Percentiles rank a stretch among this genome's conserved stretches.
Conservation (phyloP, 345 rosid species). For the Gossypium mustelinum region DNA sequence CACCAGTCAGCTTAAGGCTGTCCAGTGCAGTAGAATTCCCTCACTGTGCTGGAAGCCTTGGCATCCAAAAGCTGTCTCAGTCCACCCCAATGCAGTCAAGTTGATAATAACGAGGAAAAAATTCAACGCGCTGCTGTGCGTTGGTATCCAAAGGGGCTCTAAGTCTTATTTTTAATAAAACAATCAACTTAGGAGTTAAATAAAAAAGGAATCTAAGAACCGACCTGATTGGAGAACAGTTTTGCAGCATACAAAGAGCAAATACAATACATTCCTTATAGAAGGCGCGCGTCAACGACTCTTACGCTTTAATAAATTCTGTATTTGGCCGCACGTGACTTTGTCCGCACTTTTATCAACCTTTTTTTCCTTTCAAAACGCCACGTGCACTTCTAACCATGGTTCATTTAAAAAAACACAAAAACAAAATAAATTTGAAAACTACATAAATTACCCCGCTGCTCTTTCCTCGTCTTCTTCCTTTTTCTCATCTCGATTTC, state of each 20-base stretch:
- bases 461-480: neutral
- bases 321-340: slow-evolving; percentile 5
- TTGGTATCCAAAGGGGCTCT: too few species aligned
- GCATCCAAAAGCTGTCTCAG: too few species aligned
- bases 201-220: neutral
- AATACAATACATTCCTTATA: neutral
- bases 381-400: slow-evolving; percentile 29
- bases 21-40: too few species aligned
- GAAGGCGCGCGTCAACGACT: neutral
- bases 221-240: neutral
- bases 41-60: too few species aligned
- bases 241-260: neutral
- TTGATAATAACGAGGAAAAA: too few species aligned
- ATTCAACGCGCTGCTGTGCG: too few species aligned
- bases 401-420: neutral
- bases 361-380: neutral
- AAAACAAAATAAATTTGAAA: neutral
- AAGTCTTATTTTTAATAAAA: too few species aligned
- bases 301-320: neutral
- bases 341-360: neutral
- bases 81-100: too few species aligned
- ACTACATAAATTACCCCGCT: neutral
- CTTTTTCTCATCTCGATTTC: neutral
- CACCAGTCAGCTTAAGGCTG: too few species aligned
- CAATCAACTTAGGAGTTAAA: too few species aligned